Evolutionary conservation across 108 stramenopile genomes (phyloP).

Genomic region (Fistulifera solaris): DNA sequence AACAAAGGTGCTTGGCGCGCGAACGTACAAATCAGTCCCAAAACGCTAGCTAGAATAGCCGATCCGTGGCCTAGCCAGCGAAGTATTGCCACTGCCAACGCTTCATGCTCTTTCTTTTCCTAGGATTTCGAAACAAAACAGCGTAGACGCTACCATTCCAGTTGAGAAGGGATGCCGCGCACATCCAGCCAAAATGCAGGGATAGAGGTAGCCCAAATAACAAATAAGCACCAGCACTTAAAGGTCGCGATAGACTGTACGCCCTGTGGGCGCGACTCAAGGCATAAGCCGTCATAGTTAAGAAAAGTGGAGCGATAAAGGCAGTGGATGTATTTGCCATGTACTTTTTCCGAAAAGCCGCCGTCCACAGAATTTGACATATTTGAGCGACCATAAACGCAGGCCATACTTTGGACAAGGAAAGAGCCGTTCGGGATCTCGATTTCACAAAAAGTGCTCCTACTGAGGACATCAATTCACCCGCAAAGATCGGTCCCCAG

Average conservation of each 20-base stretch:
- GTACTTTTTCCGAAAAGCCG: slow-evolving; percentile 51
- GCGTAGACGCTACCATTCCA: slow-evolving; percentile 35
- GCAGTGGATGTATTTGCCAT: neutral
- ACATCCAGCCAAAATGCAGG: slow-evolving; percentile 75
- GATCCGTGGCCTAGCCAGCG: slow-evolving; percentile 35
- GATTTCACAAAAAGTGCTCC: slow-evolving; percentile 19
- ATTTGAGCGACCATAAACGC: slow-evolving; percentile 49
- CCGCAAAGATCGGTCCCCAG: slow-evolving; percentile 77
- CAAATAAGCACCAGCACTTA: neutral
- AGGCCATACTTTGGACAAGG: slow-evolving; percentile 30
- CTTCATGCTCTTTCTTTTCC: neutral
- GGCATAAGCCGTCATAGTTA: slow-evolving; percentile 33
- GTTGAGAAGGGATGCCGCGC: slow-evolving; percentile 69
- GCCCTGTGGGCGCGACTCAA: slow-evolving; percentile 16
- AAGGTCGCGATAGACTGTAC: slow-evolving; percentile 21
- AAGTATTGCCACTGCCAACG: slow-evolving; percentile 5
- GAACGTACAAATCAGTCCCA: slow-evolving; percentile 31
- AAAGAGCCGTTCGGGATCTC: slow-evolving; percentile 1
- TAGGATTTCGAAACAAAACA: slow-evolving; percentile 5
- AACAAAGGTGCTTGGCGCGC: slow-evolving; percentile 27
- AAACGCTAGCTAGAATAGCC: slow-evolving; percentile 30
- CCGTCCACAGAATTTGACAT: slow-evolving; percentile 60
- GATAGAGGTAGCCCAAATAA: slow-evolving; percentile 57
- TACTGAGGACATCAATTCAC: slow-evolving; percentile 48
- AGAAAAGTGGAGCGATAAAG: slow-evolving; percentile 35